Base-by-base conservation (phyloP, 108 stramenopile genomes). In the Cyclotella distinguenda region DNA sequence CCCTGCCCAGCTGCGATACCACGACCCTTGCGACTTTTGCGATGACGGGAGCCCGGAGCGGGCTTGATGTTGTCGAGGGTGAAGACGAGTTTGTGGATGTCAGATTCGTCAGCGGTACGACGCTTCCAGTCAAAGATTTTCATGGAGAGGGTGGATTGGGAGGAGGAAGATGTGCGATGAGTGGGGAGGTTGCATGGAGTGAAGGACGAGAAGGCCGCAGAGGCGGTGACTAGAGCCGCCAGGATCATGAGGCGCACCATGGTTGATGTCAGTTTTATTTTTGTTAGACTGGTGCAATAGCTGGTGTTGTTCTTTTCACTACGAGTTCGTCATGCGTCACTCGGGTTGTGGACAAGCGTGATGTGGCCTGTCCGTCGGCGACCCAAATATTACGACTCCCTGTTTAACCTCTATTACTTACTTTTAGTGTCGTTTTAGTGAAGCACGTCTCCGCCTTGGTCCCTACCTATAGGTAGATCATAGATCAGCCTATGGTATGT, bases 1-100 rank as follows among this genome's bases (percentile, higher is more conserved):
- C 97, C 97, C 78, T 97, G 95, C 38, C 97, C 97, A 22, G 96
- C 97, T 51, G 96, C 61, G 70, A 97, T 97, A 74, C 97, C 96
- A 52, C 97, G 96, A 49, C 97, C 97, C 83, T 97, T 97, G 54
- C 98, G 83, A 43, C 65, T 83, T 56, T 85, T 86, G 58, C 74
- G 72, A 47, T 90, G 82, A 11, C 86, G 77, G 40, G 91, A 85
- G 23, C 96, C 96, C 12, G 95, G 96, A 21, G 92, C 86, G 50
- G 92, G 73, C 49, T 66, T 72, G 57, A 96, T 57, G 53, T 84
- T 93, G 74, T 80, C 80, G 25, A 89, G 53, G 56, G 87, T 86
- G 76, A 90, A 91, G 60, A 84, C 88, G 21, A 83, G 58, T 64
- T 86, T 80, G 74, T 91, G 86, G 64, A 93, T 62, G 65, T 73